Evolutionary conservation across 1,284 basidiomycete species (phyloP).

Genomic region (Cystobasidium slooffiae): DNA sequence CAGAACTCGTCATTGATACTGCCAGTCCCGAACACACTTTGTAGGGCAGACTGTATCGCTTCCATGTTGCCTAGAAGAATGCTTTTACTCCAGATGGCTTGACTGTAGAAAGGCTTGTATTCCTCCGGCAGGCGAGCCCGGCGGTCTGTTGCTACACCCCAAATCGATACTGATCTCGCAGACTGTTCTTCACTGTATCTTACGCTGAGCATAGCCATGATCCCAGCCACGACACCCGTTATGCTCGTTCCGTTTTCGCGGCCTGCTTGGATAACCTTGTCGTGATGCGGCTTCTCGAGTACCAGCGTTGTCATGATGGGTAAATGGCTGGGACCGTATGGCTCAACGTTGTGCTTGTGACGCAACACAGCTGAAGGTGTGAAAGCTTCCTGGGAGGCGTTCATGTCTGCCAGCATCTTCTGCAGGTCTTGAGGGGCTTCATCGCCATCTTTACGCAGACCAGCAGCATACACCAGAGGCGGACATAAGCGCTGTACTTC

Average conservation of each 20-base stretch:
- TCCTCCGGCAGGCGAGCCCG: neutral
- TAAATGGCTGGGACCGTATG: too few species aligned
- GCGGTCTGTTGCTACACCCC: slow-evolving; percentile 5
- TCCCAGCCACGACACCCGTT: neutral
- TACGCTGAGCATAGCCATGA: neutral
- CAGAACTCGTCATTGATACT: neutral
- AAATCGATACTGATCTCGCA: slow-evolving; percentile 5
- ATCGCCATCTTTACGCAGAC: neutral
- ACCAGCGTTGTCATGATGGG: too few species aligned
- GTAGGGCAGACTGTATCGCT: neutral
- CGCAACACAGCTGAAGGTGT: too few species aligned
- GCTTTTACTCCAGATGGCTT: slow-evolving; percentile 7
- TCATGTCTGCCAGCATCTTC: too few species aligned
- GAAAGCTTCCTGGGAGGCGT: too few species aligned
- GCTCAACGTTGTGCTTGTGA: too few species aligned
- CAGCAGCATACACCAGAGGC: neutral
- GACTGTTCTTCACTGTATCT: neutral
- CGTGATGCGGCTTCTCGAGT: too few species aligned
- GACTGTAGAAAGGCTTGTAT: slow-evolving; percentile 5
- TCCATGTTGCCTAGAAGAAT: neutral
- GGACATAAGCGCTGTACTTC: neutral
- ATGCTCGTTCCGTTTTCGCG: neutral
- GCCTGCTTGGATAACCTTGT: neutral
- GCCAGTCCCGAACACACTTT: neutral
- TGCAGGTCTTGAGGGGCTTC: neutral